Conservation (phyloP, 164 flowering plant species). For the Magnolia changhungtana region DNA sequence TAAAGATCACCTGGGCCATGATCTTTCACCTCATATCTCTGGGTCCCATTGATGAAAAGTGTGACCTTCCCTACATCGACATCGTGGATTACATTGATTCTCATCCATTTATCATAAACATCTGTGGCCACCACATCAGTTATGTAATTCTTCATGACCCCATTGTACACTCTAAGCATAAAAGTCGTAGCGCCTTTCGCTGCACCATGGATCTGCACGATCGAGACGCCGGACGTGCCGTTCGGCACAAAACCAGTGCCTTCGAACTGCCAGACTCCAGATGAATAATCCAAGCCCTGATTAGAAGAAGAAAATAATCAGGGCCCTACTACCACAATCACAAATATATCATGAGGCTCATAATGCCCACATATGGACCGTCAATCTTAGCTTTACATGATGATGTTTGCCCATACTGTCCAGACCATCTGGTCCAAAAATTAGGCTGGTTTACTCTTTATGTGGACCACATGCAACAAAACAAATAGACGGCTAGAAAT, state of each 20-base stretch:
- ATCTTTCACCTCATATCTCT: slow-evolving; percentile 14
- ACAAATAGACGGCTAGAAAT: no score
- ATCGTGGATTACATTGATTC: slow-evolving; percentile 32
- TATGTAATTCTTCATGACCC: slow-evolving; percentile 11
- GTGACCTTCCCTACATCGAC: slow-evolving; percentile 20
- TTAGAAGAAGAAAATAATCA: no score
- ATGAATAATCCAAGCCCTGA: slow-evolving; percentile 32
- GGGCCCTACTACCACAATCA: no score
- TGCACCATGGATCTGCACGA: slow-evolving; percentile 17
- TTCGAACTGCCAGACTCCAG: slow-evolving; percentile 29
- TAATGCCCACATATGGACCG: no score
- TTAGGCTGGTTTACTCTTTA: no score
- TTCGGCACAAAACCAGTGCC: slow-evolving; percentile 15
- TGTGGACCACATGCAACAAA: no score
- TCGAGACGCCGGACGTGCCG: slow-evolving; percentile 20
- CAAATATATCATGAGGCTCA: no score
- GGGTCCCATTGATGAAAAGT: slow-evolving; percentile 29
- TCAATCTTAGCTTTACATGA: no score
- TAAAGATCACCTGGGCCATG: slow-evolving; percentile 21
- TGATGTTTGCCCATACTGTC: no score
- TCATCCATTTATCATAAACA: slow-evolving; percentile 35
- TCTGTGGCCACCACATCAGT: slow-evolving; percentile 6
- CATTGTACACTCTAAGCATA: slow-evolving; percentile 19
- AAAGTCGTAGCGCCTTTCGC: slow-evolving; percentile 4
- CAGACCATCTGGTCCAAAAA: no score